Evolutionary conservation across 371 early-diverging fungal species (phyloP).

Genomic region (Actinomucor elegans): DNA sequence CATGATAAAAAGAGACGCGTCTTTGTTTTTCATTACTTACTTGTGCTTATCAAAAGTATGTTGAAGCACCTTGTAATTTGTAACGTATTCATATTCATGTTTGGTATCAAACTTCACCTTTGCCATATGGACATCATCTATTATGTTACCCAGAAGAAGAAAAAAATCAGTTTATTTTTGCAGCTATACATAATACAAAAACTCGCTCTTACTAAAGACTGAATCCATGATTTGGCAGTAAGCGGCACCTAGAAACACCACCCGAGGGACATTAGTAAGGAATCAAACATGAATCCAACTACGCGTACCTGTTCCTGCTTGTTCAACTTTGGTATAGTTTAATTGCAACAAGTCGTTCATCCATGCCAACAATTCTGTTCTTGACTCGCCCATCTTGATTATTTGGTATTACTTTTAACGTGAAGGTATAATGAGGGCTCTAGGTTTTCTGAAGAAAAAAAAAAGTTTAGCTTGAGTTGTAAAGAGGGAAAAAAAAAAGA

Average conservation of each 20-base stretch:
- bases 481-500: too few relatives aligned
- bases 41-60: conserved; percentile 79
- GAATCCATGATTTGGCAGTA: conserved; percentile 93
- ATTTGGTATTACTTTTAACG: too few relatives aligned
- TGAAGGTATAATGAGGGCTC: too few relatives aligned
- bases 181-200: too few relatives aligned
- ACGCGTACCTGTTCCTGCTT: conserved; percentile 81
- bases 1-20: not conserved
- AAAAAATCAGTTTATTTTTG: too few relatives aligned
- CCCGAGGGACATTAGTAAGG: too few relatives aligned
- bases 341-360: conserved; percentile 86
- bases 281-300: too few relatives aligned
- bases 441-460: too few relatives aligned
- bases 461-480: too few relatives aligned
- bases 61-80: conserved; percentile 91
- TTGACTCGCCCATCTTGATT: conserved; percentile 69
- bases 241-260: conserved; percentile 77
- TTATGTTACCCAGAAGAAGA: too few relatives aligned
- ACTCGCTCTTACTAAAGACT: conserved; percentile 61
- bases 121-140: conserved; percentile 72
- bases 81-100: conserved; percentile 91
- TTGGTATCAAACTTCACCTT: conserved; percentile 91
- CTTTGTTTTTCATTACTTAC: conserved; percentile 22
- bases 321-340: conserved; percentile 90
- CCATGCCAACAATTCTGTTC: conserved; percentile 90